Evolutionary conservation across 805 yeast genomes (phyloP).

Genomic region (Metschnikowia noctiluminum): DNA sequence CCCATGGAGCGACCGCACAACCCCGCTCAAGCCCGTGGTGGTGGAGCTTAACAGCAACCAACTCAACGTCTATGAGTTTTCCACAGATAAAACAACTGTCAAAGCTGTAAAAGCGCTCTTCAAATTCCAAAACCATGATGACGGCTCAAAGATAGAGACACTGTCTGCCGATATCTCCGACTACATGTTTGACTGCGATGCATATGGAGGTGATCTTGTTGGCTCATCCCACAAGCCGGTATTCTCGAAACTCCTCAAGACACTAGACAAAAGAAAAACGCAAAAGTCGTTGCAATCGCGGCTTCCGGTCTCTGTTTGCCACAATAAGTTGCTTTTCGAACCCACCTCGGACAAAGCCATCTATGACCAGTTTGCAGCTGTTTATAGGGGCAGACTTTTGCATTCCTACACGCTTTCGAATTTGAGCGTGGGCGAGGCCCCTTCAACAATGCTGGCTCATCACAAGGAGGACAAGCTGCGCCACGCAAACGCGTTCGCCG

Average conservation of each 20-base stretch:
- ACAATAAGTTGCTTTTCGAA: constrained; percentile 38
- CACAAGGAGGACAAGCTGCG: constrained; percentile 21
- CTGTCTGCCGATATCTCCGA: constrained; percentile 7
- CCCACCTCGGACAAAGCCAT: constrained; percentile 24
- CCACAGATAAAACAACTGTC: constrained; percentile 19
- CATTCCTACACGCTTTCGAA: constrained; percentile 31
- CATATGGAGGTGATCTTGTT: constrained; percentile 25
- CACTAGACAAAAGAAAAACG: constrained; percentile 16
- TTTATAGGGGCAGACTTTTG: constrained; percentile 23
- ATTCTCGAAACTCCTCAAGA: constrained; percentile 20
- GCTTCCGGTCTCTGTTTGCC: constrained; percentile 20
- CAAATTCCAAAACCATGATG: constrained; percentile 25
- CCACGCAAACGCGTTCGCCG: constrained; percentile 3
- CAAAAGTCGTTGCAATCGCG: constrained; percentile 15
- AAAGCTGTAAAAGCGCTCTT: constrained; percentile 31
- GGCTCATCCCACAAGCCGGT: constrained; percentile 6
- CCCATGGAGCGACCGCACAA: constrained; percentile 30
- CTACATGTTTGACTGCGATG: constrained; percentile 29
- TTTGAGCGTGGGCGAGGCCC: constrained; percentile 36
- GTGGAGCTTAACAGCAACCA: constrained; percentile 41
- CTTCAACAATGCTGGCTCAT: constrained; percentile 26
- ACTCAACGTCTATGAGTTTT: constrained; percentile 29
- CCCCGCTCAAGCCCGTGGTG: constrained; percentile 36
- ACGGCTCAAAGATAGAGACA: constrained; percentile 5
- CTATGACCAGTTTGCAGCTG: constrained; percentile 17